Conservation (phyloP, 78 protist species). For the Dictyostelium intermedium region DNA sequence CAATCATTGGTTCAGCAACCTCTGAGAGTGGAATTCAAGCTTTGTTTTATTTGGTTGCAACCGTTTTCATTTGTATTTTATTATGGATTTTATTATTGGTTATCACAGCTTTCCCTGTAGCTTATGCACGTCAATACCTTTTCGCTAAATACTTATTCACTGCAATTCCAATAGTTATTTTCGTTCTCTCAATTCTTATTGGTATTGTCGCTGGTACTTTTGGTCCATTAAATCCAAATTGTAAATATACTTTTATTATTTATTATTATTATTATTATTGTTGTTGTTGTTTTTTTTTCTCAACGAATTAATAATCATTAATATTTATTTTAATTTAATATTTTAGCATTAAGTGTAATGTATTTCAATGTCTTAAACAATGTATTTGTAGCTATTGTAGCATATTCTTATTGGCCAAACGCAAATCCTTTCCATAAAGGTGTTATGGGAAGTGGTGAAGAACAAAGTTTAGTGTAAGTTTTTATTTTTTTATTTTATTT, state of each 20-base stretch:
- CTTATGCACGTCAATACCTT: not conserved
- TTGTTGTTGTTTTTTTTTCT: not conserved
- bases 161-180: constrained; percentile 40
- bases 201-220: constrained; percentile 78
- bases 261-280: not conserved
- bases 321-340: no score
- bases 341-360: constrained; percentile 18
- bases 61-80: constrained; percentile 50
- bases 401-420: constrained; percentile 65
- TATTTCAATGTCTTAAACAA: constrained; percentile 50
- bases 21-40: constrained; percentile 41
- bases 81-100: constrained; percentile 64
- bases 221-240: constrained; percentile 66
- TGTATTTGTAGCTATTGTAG: constrained; percentile 41
- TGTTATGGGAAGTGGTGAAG: not conserved
- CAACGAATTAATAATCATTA: no score
- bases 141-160: constrained; percentile 40
- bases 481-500: not conserved
- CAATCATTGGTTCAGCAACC: constrained; percentile 36
- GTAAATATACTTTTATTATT: not conserved
- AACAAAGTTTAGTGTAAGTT: not conserved
- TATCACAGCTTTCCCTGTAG: constrained; percentile 17
- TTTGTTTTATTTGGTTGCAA: constrained; percentile 44
- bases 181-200: constrained; percentile 11
- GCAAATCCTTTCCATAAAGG: constrained; percentile 10